Base-by-base conservation (phyloP, 345 rosid species). In the Pistacia atlantica region DNA sequence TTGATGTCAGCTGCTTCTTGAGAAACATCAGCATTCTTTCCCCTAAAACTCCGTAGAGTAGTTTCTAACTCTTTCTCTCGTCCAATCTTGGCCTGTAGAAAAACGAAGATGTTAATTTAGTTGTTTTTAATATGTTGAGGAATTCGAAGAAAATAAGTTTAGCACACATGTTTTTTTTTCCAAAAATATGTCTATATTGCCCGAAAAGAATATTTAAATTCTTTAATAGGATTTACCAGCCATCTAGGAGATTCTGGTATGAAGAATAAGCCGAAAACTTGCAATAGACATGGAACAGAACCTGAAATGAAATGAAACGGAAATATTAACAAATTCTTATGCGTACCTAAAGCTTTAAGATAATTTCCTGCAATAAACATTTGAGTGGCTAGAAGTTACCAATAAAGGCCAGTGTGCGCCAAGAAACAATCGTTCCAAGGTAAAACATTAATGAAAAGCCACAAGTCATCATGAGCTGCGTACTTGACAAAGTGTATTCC, bases 221-320 rank as follows among this genome's bases (percentile, higher is more conserved):
- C 28, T 13, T 25, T 55, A 16, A 25, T 20, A 42, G 17, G 42
- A 70, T 87, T 75, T 48, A 85, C 83, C 78, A 81, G 76, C 92
- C 89, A 87, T 87, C 88, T 74, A 2, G 87, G 90, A 70, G 91
- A 85, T 62, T 82, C 89, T 0, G 91, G 89, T 75, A 82, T 79
- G 80, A 77, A 89, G 64, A 83, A 82, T 4, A 84, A 45, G 33
- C 87, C 78, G 13, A 79, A 3, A 31, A 86, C 35, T 31, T 81
- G 86, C 25, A 83, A 16, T n/a, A 81, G 17, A 65, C 79, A 80
- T 8, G 89, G 86, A 61, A 80, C 68, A 55, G 33, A n/a, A 66
- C 78, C 94, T 89, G 84, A 49, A 67, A 28, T 12, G 0, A 57
- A 46, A 52, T 31, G 11, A 3, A 9, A 45, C 1, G 52, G 25